A percentile compares a stretch with the other conserved stretches of the same genome.
Evolutionary conservation across 257 asterid species (phyloP).

Genomic region (Lycium barbarum): DNA sequence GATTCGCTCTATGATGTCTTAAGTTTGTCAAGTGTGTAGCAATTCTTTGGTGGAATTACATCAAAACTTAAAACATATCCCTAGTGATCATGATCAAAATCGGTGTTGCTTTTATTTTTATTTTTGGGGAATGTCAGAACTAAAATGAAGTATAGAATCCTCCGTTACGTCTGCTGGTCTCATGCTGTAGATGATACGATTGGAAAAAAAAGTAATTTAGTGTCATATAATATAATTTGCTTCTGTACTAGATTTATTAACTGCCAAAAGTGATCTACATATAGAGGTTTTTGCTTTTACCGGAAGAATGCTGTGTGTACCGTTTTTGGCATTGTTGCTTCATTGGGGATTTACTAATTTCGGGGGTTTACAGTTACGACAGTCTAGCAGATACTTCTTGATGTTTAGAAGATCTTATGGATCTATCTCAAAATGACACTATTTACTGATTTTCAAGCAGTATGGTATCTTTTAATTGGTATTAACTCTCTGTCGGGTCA

Average conservation of each 20-base stretch:
- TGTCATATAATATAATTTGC: neutral
- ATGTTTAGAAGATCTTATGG: neutral
- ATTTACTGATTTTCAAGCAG: neutral
- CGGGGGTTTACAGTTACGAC: neutral
- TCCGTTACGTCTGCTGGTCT: neutral
- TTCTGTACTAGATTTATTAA: neutral
- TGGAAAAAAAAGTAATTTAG: neutral
- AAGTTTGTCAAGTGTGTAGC: constrained; percentile 9
- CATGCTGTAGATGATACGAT: neutral
- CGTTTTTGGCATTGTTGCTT: neutral
- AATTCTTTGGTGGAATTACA: neutral
- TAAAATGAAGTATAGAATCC: neutral
- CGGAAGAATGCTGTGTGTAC: neutral
- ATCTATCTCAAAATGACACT: neutral
- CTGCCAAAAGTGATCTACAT: neutral
- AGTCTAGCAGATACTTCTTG: neutral
- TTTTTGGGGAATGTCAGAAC: neutral
- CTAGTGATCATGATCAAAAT: neutral
- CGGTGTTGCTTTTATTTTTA: neutral
- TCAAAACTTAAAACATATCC: neutral
- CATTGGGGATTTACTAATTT: neutral
- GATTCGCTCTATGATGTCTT: neutral
- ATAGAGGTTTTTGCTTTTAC: neutral
- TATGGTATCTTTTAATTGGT: neutral
- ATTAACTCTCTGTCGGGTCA: neutral